Evolutionary conservation across 2,329 filamentous ascomycete genomes (phyloP), one percentile per base, ranked within the genome.

Genomic region (Erysiphe pulchra): DNA sequence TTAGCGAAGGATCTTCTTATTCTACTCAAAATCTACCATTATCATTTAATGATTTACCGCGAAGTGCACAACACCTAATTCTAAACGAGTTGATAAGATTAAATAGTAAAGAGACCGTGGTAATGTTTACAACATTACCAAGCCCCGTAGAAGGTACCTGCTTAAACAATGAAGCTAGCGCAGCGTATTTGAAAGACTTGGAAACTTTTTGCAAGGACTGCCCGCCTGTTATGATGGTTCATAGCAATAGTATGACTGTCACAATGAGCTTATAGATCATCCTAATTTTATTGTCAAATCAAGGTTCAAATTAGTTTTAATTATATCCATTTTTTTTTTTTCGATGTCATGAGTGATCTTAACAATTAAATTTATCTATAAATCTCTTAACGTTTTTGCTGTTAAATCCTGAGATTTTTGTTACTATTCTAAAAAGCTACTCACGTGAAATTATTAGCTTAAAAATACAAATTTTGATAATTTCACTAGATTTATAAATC

Each of bases 181-280:
- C 82, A 47, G 70, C 71, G 50, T 92, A 90, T 59, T 64, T 92
- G 42, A 77, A 72, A 44, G 79, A 85, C 59, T 65, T 87, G 48
- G 80, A 90, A 59, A 71, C 90, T 2, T 61, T 92, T 47, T 87
- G 80, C 59, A 72, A 78, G 54, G 78, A 73, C 11, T 62, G 87
- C 49, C 82, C 83, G 28, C 83, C 84, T 1, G 73, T 75, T 41
- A 59, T 92, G 54, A 63, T 92, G 59, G 80, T 92, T 36, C 70
- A 92, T 61, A 85, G 80, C 60, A 92, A 92, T 60, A 84, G 77
- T 55, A 85, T 92, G 79, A 92, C 82, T 14, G 83, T 92, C 42
- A 92, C 80, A 7, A 80, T 80, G 55, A 80, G 76, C 57, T 60
- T 83, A 49, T 82, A 50, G 20, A 24, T 24, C 20, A 3, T 24